phyloP scores from a whole-genome alignment of 306 rosid genomes.

The Cucurbita moschata region DNA sequence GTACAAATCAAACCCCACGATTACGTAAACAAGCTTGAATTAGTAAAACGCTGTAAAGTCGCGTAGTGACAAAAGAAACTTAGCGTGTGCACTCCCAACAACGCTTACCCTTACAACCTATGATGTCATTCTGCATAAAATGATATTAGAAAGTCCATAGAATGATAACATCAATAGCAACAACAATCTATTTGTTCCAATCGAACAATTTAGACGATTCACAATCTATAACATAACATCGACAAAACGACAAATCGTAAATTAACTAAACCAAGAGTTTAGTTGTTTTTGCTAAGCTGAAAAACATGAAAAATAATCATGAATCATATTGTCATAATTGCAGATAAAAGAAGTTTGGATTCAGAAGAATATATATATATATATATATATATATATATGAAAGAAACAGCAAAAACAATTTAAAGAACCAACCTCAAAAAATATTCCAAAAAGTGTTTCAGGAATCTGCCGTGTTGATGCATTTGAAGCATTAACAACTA shows the following conservation, averaged over 20 bases:
- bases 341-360: neutral
- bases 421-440: constrained; percentile 54
- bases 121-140: neutral
- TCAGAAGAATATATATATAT: neutral
- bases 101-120: no score
- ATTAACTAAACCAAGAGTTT: no score
- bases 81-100: no score
- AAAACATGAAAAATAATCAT: neutral
- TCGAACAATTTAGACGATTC: neutral
- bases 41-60: neutral
- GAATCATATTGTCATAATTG: neutral
- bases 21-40: neutral
- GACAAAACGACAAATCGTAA: no score
- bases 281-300: no score
- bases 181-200: neutral
- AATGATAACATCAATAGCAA: neutral
- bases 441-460: constrained; percentile 56
- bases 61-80: neutral
- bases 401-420: neutral
- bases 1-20: neutral
- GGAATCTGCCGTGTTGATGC: constrained; percentile 37
- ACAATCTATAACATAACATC: neutral
- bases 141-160: neutral
- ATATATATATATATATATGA: neutral
- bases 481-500: constrained; percentile 53